Conservation (phyloP, 257 asterid genomes). For the Penstemon newberryi region DNA sequence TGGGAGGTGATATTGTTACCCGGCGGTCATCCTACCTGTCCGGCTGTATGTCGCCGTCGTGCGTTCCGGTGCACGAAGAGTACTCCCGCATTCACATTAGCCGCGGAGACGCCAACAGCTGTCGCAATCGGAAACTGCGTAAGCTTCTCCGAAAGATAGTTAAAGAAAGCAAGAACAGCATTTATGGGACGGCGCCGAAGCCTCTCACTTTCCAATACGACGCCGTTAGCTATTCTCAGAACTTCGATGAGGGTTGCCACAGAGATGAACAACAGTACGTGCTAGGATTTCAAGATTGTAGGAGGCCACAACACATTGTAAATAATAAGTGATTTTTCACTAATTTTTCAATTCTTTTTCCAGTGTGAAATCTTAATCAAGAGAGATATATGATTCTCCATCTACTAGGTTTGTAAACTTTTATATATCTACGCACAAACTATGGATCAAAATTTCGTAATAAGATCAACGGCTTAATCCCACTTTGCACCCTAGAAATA, state of each 20-base stretch:
- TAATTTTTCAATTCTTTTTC: neutral
- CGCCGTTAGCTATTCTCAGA: constrained; percentile 77
- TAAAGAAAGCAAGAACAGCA: constrained; percentile 54
- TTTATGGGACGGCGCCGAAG: constrained; percentile 38
- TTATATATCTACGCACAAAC: too few relatives aligned
- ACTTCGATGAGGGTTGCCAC: constrained; percentile 74
- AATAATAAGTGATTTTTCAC: constrained; percentile 3
- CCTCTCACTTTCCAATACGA: constrained; percentile 69
- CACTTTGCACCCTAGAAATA: too few relatives aligned
- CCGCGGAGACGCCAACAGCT: constrained; percentile 3
- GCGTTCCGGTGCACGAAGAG: constrained; percentile 60
- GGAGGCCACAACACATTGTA: constrained; percentile 22
- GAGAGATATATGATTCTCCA: too few relatives aligned
- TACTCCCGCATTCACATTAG: constrained; percentile 44
- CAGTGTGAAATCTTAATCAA: neutral
- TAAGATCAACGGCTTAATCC: too few relatives aligned
- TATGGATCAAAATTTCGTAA: too few relatives aligned
- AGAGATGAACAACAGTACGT: constrained; percentile 41
- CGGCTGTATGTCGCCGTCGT: constrained; percentile 67
- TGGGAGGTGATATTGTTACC: constrained; percentile 38
- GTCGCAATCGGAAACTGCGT: constrained; percentile 34
- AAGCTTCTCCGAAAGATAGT: constrained; percentile 46
- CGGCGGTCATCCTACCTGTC: constrained; percentile 49
- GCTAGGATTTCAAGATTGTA: constrained; percentile 30
- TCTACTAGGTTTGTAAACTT: too few relatives aligned